A percentile compares a stretch with the other conserved stretches of the same genome.
Evolutionary conservation across 192 early-diverging fungal species (phyloP).

Genomic region (Mortierella alpina): DNA sequence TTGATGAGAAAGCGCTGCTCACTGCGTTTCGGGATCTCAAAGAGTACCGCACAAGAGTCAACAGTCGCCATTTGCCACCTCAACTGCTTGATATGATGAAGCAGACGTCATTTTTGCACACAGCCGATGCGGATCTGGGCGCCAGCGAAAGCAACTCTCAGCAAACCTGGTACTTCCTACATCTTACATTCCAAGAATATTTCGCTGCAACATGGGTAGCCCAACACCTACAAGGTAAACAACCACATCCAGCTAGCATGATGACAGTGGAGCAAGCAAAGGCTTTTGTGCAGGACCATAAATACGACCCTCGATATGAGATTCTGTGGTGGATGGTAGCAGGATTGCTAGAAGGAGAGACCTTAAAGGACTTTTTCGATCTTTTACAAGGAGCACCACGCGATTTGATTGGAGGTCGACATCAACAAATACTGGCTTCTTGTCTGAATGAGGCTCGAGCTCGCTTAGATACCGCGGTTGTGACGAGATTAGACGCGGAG

Average conservation of each 20-base stretch:
- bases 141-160: not conserved
- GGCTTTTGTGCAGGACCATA: conserved; percentile 10
- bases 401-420: too few species aligned
- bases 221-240: not conserved
- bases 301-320: conserved; percentile 29
- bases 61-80: not conserved
- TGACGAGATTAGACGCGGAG: too few species aligned
- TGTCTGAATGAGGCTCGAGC: too few species aligned
- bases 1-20: conserved; percentile 4
- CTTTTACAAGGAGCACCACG: too few species aligned
- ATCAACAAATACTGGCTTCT: too few species aligned
- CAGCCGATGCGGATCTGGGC: conserved; percentile 7
- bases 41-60: not conserved
- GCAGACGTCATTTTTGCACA: conserved; percentile 32
- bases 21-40: not conserved
- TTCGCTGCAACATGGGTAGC: conserved; percentile 37
- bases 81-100: not conserved
- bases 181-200: conserved; percentile 35
- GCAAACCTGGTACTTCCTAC: conserved; percentile 20
- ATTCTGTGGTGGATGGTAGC: conserved; percentile 45
- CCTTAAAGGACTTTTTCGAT: too few species aligned
- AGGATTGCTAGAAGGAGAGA: too few species aligned
- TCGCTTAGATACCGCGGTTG: too few species aligned
- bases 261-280: not conserved
- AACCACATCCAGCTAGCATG: too few species aligned